phyloP scores from a whole-genome alignment of 768 basidiomycete species.

The Termitomyces sp. region DNA sequence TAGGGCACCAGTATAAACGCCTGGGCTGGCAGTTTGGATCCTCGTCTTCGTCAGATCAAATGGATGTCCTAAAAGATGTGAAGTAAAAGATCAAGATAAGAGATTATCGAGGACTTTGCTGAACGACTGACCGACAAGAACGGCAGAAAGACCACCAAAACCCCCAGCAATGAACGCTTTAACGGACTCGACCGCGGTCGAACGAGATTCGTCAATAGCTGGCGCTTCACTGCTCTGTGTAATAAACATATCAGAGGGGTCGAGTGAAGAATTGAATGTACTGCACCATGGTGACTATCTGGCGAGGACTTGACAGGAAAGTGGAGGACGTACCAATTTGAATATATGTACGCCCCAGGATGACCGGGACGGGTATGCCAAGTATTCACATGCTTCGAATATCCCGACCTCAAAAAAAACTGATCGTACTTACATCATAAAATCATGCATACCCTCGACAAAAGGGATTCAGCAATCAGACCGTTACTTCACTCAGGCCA shows the following conservation, averaged over 20 bases:
- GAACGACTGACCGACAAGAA: slow-evolving; percentile 76
- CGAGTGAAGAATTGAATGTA: neutral
- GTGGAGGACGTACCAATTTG: neutral
- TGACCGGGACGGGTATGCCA: slow-evolving; percentile 4
- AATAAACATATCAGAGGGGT: neutral
- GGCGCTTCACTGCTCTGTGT: slow-evolving; percentile 36
- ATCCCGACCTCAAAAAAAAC: neutral
- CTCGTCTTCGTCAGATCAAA: slow-evolving; percentile 98
- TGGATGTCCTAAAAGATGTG: slow-evolving; percentile 70
- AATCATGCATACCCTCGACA: no score
- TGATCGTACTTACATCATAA: neutral
- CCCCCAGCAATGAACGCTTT: slow-evolving; percentile 96
- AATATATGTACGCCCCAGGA: neutral
- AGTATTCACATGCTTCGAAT: slow-evolving; percentile 5
- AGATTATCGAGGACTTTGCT: neutral
- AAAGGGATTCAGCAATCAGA: no score
- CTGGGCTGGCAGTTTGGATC: slow-evolving; percentile 87
- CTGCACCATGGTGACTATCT: slow-evolving; percentile 16
- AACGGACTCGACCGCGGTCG: slow-evolving; percentile 44
- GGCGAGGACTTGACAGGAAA: neutral
- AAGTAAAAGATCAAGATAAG: neutral
- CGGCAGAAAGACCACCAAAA: slow-evolving; percentile 84
- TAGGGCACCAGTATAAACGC: slow-evolving; percentile 86
- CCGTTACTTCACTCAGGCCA: no score
- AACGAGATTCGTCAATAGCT: slow-evolving; percentile 33